phyloP scores from a whole-genome alignment of 345 rosid genomes.

The Hibiscus tridactylites region DNA sequence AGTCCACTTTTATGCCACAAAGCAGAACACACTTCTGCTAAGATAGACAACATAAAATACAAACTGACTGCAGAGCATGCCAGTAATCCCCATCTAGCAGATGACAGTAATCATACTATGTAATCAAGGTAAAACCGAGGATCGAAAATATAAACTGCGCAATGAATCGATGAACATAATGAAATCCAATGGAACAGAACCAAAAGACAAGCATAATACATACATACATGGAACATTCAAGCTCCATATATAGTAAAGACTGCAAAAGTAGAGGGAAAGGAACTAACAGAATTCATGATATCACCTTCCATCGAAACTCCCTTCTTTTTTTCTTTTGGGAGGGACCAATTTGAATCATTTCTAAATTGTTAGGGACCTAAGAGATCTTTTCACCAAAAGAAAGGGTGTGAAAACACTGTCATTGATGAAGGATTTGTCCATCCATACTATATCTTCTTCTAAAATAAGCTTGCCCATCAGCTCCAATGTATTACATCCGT shows the following conservation, averaged over 20 bases:
- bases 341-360: no score
- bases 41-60: slow-evolving; percentile 73
- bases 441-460: slow-evolving; percentile 57
- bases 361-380: no score
- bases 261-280: background rate
- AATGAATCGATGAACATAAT: background rate
- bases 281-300: background rate
- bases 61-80: slow-evolving; percentile 77
- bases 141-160: background rate
- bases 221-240: background rate
- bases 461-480: no score
- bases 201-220: background rate
- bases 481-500: no score
- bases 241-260: background rate
- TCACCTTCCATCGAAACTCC: background rate
- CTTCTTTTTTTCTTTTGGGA: no score
- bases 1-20: background rate
- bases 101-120: slow-evolving; percentile 3
- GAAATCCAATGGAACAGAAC: background rate
- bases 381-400: background rate
- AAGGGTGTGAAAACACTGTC: slow-evolving; percentile 35
- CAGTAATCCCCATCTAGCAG: slow-evolving; percentile 57
- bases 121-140: background rate
- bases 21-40: slow-evolving; percentile 63
- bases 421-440: slow-evolving; percentile 70